Conservation (phyloP, 2,329 filamentous ascomycete species). For the Cytospora chrysosperma region DNA sequence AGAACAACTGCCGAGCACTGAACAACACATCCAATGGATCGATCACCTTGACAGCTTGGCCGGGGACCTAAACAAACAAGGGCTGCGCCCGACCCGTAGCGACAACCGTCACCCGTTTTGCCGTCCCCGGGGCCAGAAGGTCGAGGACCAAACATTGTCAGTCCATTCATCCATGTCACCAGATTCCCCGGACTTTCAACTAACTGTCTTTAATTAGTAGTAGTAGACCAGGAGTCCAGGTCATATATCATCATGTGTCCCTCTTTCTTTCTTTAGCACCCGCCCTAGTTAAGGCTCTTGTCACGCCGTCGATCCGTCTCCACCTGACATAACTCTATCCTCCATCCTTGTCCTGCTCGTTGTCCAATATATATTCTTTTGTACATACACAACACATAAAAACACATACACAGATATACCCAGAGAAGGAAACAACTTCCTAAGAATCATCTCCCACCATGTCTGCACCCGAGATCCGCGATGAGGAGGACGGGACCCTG, state of each 20-base stretch:
- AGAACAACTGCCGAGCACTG: not conserved
- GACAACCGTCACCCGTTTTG: not conserved
- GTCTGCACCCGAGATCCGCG: conserved; percentile 25
- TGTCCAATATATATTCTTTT: not conserved
- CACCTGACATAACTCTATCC: conserved; percentile 4
- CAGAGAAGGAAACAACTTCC: not conserved
- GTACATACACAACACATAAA: not conserved
- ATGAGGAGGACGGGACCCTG: conserved; percentile 38
- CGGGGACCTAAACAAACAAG: not conserved
- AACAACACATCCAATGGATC: not conserved
- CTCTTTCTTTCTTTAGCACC: not conserved
- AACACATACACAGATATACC: no score
- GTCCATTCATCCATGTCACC: not conserved
- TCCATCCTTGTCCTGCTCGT: conserved; percentile 6
- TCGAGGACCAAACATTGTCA: not conserved
- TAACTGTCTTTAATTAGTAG: no score
- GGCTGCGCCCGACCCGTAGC: not conserved
- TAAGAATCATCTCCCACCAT: not conserved
- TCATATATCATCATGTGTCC: not conserved
- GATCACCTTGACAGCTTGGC: not conserved
- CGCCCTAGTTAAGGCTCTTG: conserved; percentile 9
- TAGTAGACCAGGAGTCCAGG: no score
- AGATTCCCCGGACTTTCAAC: not conserved
- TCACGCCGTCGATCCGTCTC: not conserved
- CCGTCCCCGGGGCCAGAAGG: no score